Evolutionary conservation across 2,329 filamentous ascomycete genomes (phyloP).

Genomic region (Rutstroemia sp.): DNA sequence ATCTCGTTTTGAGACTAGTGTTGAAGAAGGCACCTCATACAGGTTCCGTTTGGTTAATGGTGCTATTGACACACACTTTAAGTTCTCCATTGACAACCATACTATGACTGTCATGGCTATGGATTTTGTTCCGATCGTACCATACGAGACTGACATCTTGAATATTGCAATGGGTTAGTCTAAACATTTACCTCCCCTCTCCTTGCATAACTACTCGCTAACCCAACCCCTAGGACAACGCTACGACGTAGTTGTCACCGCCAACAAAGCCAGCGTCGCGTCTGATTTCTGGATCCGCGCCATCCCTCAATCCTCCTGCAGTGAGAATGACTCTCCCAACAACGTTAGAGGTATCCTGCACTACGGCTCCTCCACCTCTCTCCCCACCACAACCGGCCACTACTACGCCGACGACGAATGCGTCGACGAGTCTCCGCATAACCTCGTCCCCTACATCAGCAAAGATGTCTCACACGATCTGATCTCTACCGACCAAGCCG

Average conservation of each 20-base stretch:
- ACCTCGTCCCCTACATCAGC: slow-evolving; percentile 23
- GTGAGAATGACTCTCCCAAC: slow-evolving; percentile 46
- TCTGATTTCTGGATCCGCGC: slow-evolving; percentile 50
- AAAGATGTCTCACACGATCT: slow-evolving; percentile 10
- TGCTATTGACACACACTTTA: slow-evolving; percentile 36
- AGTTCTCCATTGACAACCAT: slow-evolving; percentile 38
- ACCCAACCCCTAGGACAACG: slow-evolving; percentile 32
- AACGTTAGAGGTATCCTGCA: slow-evolving; percentile 39
- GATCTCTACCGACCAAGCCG: slow-evolving; percentile 12
- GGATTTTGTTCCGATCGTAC: slow-evolving; percentile 36
- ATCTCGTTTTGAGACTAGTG: slow-evolving; percentile 24
- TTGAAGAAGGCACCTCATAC: slow-evolving; percentile 35
- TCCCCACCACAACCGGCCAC: slow-evolving; percentile 25
- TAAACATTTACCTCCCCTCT: background rate
- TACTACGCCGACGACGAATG: slow-evolving; percentile 20
- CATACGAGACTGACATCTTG: slow-evolving; percentile 35
- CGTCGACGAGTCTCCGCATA: slow-evolving; percentile 24
- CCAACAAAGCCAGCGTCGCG: slow-evolving; percentile 33
- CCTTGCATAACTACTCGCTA: background rate
- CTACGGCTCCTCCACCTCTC: slow-evolving; percentile 35
- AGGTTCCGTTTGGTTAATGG: slow-evolving; percentile 40
- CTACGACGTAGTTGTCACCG: slow-evolving; percentile 37
- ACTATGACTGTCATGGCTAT: slow-evolving; percentile 58
- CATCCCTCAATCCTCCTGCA: slow-evolving; percentile 46
- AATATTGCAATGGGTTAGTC: slow-evolving; percentile 43